phyloP scores from a whole-genome alignment of 495 filamentous ascomycete genomes.

The Aspergillus taichungensis region DNA sequence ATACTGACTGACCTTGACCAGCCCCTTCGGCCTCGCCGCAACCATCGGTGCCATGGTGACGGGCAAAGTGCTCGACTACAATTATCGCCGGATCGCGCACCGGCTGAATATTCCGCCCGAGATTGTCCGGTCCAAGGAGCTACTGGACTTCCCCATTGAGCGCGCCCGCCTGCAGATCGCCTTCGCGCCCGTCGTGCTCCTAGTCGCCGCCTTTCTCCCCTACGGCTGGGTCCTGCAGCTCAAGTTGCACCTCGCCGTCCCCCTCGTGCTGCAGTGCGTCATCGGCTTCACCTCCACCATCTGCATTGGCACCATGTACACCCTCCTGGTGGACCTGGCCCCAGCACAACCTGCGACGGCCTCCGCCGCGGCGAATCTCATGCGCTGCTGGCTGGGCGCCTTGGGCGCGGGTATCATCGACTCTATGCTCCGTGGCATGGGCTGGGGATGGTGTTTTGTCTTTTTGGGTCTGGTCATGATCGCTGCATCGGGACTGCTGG shows the following conservation, averaged over 20 bases:
- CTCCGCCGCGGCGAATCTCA: slow-evolving; percentile 39
- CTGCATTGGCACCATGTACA: slow-evolving; percentile 24
- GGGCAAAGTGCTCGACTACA: slow-evolving; percentile 34
- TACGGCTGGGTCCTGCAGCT: slow-evolving; percentile 43
- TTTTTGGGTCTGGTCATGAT: too few species aligned
- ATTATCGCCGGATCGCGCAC: slow-evolving; percentile 29
- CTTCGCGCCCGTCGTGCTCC: slow-evolving; percentile 24
- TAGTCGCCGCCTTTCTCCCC: slow-evolving; percentile 18
- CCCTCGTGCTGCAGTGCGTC: slow-evolving; percentile 34
- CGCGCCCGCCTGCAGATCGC: slow-evolving; percentile 24
- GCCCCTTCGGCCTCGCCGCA: slow-evolving; percentile 31
- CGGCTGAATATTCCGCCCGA: slow-evolving; percentile 19
- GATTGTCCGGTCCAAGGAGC: slow-evolving; percentile 34
- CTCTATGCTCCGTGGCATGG: too few species aligned
- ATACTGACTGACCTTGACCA: too few species aligned
- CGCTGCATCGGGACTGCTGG: too few species aligned
- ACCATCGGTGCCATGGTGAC: slow-evolving; percentile 24
- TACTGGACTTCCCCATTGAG: slow-evolving; percentile 29
- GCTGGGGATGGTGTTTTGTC: too few species aligned
- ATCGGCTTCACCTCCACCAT: slow-evolving; percentile 22
- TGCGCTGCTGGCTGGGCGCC: slow-evolving; percentile 37
- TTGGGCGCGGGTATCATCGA: slow-evolving; percentile 24
- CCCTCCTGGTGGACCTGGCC: slow-evolving; percentile 40
- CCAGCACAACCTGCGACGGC: slow-evolving; percentile 31
- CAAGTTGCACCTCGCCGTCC: slow-evolving; percentile 24